Evolutionary conservation across 2,329 filamentous ascomycete genomes (phyloP).

Genomic region (Aureobasidium mangrovei): DNA sequence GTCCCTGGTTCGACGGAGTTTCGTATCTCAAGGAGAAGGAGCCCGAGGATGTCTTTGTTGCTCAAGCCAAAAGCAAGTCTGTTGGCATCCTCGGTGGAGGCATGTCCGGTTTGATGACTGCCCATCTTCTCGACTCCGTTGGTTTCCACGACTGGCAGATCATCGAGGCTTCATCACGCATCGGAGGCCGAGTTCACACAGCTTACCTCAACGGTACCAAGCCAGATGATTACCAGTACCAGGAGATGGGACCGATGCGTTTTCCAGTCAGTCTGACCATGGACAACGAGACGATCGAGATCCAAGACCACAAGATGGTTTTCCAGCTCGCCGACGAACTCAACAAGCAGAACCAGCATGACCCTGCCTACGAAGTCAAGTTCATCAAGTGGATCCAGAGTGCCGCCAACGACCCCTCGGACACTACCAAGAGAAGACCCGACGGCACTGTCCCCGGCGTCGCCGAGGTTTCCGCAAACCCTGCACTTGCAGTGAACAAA

Average conservation of each 20-base stretch:
- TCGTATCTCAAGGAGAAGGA: slow-evolving; percentile 48
- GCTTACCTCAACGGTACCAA: slow-evolving; percentile 51
- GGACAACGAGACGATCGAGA: slow-evolving; percentile 49
- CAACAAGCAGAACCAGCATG: slow-evolving; percentile 50
- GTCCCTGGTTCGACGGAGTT: slow-evolving; percentile 60
- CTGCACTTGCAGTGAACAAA: slow-evolving; percentile 26
- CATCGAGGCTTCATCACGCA: slow-evolving; percentile 50
- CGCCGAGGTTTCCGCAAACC: slow-evolving; percentile 40
- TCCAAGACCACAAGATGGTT: slow-evolving; percentile 53
- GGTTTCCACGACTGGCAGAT: slow-evolving; percentile 55
- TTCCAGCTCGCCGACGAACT: slow-evolving; percentile 54
- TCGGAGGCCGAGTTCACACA: slow-evolving; percentile 57
- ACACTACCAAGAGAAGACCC: slow-evolving; percentile 40
- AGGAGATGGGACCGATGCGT: slow-evolving; percentile 59
- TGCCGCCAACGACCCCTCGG: slow-evolving; percentile 45
- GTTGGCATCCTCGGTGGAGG: slow-evolving; percentile 58
- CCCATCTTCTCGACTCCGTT: slow-evolving; percentile 39
- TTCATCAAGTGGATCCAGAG: slow-evolving; percentile 56
- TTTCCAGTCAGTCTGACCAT: slow-evolving; percentile 47
- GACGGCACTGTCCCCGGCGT: slow-evolving; percentile 47
- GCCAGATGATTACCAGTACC: slow-evolving; percentile 56
- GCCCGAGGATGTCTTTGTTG: slow-evolving; percentile 44
- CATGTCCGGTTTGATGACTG: slow-evolving; percentile 57
- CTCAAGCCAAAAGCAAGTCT: slow-evolving; percentile 46
- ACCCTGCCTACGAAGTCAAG: slow-evolving; percentile 42